These are phyloP conservation scores for Exophiala phaeomuriformis DNA, from an alignment of 2,329 filamentous ascomycete genomes.

Conservation along the genomic window DNA sequence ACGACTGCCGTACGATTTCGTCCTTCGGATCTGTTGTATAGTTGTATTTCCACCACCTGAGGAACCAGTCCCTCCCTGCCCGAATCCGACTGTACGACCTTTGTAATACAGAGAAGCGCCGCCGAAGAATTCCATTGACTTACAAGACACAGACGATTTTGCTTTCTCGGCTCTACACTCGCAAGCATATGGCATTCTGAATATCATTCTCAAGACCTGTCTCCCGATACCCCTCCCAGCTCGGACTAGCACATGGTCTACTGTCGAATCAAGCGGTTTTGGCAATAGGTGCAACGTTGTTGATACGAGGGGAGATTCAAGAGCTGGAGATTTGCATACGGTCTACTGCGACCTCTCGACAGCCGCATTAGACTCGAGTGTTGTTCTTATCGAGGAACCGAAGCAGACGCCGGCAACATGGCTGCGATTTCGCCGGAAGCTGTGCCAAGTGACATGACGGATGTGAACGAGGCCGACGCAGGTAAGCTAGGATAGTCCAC, in stretches of 20 bases:
- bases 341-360: not conserved
- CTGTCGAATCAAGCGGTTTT: not conserved
- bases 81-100: not conserved
- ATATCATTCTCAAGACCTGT: not conserved
- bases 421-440: conserved; percentile 5
- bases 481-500: conserved; percentile 10
- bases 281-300: not conserved
- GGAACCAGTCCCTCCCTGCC: not conserved
- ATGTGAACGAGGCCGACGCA: not conserved
- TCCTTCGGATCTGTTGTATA: conserved; percentile 2
- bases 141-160: not conserved
- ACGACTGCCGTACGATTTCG: not conserved
- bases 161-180: not conserved
- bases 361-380: not conserved
- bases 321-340: not conserved
- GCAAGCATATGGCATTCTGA: not conserved
- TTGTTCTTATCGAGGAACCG: not conserved
- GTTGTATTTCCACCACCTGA: conserved; percentile 1
- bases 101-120: not conserved
- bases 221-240: not conserved
- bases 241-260: not conserved
- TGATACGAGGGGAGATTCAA: not conserved
- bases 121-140: not conserved
- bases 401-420: not conserved
- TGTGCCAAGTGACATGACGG: conserved; percentile 3